Conservation (phyloP, 257 asterid genomes). For the Solanum etuberosum region DNA sequence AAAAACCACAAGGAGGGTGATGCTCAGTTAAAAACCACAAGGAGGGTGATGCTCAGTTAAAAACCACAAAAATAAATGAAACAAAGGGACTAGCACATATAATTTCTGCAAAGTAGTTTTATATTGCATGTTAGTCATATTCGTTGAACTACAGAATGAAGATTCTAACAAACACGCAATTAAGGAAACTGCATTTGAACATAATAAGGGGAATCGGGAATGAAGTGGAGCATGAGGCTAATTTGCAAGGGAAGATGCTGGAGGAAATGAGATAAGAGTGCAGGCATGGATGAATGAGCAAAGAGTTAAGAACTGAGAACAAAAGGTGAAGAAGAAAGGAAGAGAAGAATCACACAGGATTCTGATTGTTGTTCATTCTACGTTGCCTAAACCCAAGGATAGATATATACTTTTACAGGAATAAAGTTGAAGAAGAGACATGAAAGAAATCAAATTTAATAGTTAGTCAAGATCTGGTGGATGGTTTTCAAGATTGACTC, state of each 20-base stretch:
- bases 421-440: background rate
- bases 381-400: background rate
- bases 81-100: background rate
- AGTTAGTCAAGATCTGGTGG: background rate
- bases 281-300: background rate
- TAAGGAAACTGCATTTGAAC: background rate
- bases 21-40: background rate
- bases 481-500: background rate
- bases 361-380: background rate
- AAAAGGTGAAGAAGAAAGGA: background rate
- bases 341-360: background rate
- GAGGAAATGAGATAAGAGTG: background rate
- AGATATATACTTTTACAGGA: background rate
- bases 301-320: background rate
- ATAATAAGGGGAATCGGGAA: background rate
- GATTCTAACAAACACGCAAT: background rate
- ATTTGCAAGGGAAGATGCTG: background rate
- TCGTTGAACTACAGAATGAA: background rate
- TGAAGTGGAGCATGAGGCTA: background rate
- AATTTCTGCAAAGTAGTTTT: background rate
- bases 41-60: too few relatives aligned
- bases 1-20: background rate
- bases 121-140: background rate
- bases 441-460: background rate
- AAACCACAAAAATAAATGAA: background rate